These are phyloP conservation scores for Kluyveromyces lactis DNA, from an alignment of 805 yeast genomes.

Conservation along the genomic window DNA sequence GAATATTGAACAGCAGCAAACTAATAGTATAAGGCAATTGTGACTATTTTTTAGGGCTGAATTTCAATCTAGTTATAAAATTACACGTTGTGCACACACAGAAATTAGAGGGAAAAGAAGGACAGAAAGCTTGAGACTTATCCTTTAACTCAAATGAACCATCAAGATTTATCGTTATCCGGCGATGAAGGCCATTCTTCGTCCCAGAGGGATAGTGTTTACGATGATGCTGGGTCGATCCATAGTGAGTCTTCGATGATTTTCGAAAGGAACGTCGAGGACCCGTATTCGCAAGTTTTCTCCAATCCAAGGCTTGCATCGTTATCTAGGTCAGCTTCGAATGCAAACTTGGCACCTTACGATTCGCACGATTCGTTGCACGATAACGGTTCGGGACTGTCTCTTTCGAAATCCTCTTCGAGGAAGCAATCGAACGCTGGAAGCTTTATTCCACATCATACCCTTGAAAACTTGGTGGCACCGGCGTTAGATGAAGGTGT, in stretches of 20 bases:
- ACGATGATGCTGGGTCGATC: conserved; percentile 8
- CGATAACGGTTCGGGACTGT: background rate
- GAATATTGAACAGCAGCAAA: too few relatives aligned
- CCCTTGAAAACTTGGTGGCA: conserved; percentile 60
- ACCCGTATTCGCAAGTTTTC: conserved; percentile 29
- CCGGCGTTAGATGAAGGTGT: conserved; percentile 78
- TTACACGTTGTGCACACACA: too few relatives aligned
- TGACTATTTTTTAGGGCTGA: too few relatives aligned
- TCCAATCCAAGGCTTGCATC: conserved; percentile 11
- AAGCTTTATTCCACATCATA: conserved; percentile 33
- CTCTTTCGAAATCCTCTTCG: conserved; percentile 10
- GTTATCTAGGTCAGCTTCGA: conserved; percentile 13
- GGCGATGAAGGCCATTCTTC: background rate
- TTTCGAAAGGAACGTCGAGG: conserved; percentile 63
- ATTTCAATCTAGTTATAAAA: too few relatives aligned
- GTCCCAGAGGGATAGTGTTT: background rate
- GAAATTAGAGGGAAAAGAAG: too few relatives aligned
- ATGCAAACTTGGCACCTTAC: conserved; percentile 1
- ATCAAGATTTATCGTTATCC: background rate
- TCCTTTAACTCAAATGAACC: too few relatives aligned
- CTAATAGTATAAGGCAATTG: too few relatives aligned
- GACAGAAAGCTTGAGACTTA: too few relatives aligned
- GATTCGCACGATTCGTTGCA: conserved; percentile 3
- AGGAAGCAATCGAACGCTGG: conserved; percentile 21
- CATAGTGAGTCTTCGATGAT: conserved; percentile 38